Evolutionary conservation across 2,329 filamentous ascomycete species (phyloP).

Genomic region (Aspergillus brunneoviolaceus): DNA sequence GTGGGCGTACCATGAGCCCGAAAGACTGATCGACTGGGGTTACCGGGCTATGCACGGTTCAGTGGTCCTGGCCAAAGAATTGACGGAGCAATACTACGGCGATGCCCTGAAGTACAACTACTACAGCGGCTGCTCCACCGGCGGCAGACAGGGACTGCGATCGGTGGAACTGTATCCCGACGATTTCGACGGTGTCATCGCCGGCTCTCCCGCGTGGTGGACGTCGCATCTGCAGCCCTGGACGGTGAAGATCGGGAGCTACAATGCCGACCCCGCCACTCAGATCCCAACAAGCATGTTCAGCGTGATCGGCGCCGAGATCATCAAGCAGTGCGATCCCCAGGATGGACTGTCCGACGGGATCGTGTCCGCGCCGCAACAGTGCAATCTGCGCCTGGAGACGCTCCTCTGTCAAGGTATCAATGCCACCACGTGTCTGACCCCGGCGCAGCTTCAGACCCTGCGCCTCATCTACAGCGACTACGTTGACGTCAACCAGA

Average conservation of each 20-base stretch:
- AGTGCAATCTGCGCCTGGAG: background rate
- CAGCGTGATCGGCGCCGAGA: background rate
- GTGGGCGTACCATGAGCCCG: background rate
- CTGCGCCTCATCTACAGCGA: background rate
- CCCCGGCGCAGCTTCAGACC: background rate
- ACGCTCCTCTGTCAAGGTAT: background rate
- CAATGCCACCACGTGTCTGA: background rate
- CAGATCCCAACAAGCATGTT: constrained; percentile 1
- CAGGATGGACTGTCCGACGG: constrained; percentile 1
- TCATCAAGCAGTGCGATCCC: background rate
- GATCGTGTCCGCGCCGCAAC: background rate
- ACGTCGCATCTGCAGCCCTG: constrained; percentile 24
- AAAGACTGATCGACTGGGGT: constrained; percentile 36
- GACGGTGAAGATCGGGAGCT: background rate
- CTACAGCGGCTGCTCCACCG: constrained; percentile 56
- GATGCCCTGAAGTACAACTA: constrained; percentile 42
- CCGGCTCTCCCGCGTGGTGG: constrained; percentile 54
- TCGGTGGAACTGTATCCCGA: constrained; percentile 54
- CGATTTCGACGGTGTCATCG: constrained; percentile 59
- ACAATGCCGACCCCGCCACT: background rate
- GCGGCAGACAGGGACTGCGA: constrained; percentile 59
- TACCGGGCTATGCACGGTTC: constrained; percentile 50
- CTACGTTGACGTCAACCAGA: background rate
- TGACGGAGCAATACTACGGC: constrained; percentile 52
- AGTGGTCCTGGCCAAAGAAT: constrained; percentile 48